Percentiles rank a stretch among this genome's conserved stretches.
Evolutionary conservation across 169 alveolate species (phyloP).

Genomic region (Haemoproteus tartakovskyi): DNA sequence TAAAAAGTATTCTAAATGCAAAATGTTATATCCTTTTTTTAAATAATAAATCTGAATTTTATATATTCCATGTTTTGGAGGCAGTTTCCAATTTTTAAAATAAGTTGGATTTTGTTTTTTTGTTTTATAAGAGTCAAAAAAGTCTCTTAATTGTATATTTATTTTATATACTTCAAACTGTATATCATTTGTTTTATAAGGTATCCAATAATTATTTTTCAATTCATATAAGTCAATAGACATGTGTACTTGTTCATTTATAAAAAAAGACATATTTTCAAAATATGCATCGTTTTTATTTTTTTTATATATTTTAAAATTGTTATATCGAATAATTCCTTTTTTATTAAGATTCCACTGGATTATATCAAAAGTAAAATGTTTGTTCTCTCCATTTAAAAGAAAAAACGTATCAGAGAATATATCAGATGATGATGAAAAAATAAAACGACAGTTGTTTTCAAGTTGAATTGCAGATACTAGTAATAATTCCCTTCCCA

Average conservation of each 20-base stretch:
- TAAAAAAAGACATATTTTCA: constrained; percentile 3
- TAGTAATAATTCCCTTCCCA: constrained; percentile 10
- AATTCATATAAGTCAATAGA: constrained; percentile 48
- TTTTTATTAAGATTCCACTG: constrained; percentile 52
- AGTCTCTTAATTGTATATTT: constrained; percentile 9
- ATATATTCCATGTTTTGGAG: constrained; percentile 48
- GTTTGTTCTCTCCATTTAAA: constrained; percentile 12
- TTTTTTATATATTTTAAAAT: constrained; percentile 18
- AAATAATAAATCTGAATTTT: constrained; percentile 46
- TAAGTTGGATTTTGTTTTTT: constrained; percentile 20
- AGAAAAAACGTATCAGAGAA: constrained; percentile 40
- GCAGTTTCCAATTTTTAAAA: constrained; percentile 12
- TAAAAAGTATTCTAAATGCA: constrained; percentile 29
- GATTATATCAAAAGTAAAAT: constrained; percentile 7
- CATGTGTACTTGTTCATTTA: constrained; percentile 16
- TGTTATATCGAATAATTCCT: constrained; percentile 57
- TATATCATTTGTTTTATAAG: constrained; percentile 27
- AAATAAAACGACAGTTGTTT: constrained; percentile 35
- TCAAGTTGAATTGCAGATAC: constrained; percentile 51
- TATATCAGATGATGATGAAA: constrained; percentile 50
- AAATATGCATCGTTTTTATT: background rate
- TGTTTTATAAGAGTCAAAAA: constrained; percentile 9
- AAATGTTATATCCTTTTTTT: constrained; percentile 52
- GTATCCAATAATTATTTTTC: constrained; percentile 36
- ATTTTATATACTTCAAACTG: constrained; percentile 31